phyloP scores from a whole-genome alignment of 2,329 filamentous ascomycete species.

The Lachnellula arida region DNA sequence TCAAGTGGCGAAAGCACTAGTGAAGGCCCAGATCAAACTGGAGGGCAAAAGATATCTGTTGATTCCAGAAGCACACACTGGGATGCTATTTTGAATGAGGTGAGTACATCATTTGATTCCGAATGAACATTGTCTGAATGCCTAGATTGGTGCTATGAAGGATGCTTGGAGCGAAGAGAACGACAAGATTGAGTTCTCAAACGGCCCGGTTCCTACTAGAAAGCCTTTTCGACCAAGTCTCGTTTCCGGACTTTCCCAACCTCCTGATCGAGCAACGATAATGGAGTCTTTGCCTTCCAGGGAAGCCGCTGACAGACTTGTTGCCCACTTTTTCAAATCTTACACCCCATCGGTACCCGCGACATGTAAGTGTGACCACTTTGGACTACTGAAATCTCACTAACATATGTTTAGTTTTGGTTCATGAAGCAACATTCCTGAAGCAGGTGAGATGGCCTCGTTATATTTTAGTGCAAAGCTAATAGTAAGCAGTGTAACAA shows the following conservation, averaged over 20 bases:
- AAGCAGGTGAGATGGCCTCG: constrained; percentile 32
- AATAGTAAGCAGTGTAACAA: constrained; percentile 37
- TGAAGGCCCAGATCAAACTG: constrained; percentile 2
- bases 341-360: constrained; percentile 48
- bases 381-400: background rate
- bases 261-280: constrained; percentile 39
- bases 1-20: background rate
- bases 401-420: constrained; percentile 38
- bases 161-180: constrained; percentile 31
- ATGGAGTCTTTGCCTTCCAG: constrained; percentile 44
- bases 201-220: constrained; percentile 27
- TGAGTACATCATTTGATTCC: constrained; percentile 31
- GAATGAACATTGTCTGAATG: background rate
- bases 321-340: constrained; percentile 49
- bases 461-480: background rate
- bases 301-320: constrained; percentile 43
- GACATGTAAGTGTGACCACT: constrained; percentile 14
- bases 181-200: constrained; percentile 31
- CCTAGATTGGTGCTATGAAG: constrained; percentile 23
- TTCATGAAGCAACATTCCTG: constrained; percentile 48
- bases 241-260: constrained; percentile 33
- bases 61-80: constrained; percentile 48
- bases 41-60: constrained; percentile 13
- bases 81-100: constrained; percentile 55
- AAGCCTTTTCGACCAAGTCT: constrained; percentile 17